Conservation (phyloP, 352 stramenopile species). For the Plasmopara muralis region DNA sequence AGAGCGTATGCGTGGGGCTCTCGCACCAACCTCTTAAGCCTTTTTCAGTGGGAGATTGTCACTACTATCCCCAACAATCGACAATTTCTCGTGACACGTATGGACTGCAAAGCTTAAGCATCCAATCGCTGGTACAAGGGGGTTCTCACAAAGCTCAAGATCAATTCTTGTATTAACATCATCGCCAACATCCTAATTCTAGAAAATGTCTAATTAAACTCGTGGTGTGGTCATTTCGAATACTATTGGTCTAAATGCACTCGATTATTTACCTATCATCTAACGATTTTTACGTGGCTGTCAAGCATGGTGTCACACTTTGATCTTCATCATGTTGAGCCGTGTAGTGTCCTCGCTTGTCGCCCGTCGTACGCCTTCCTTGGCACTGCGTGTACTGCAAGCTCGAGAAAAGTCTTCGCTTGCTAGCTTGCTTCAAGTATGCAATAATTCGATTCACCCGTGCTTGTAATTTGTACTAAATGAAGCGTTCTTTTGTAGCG, state of each 20-base stretch:
- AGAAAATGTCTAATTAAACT: too few relatives aligned
- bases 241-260: slow-evolving; percentile 12
- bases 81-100: slow-evolving; percentile 3
- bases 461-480: too few relatives aligned
- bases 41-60: slow-evolving; percentile 23
- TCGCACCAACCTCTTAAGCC: slow-evolving; percentile 35
- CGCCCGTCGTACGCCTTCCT: slow-evolving; percentile 24
- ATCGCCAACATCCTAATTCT: too few relatives aligned
- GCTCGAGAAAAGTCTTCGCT: slow-evolving; percentile 45
- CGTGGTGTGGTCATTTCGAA: not conserved
- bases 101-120: slow-evolving; percentile 12
- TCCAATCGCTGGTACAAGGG: slow-evolving; percentile 13
- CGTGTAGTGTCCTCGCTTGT: slow-evolving; percentile 14
- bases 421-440: slow-evolving; percentile 16
- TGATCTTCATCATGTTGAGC: too few relatives aligned
- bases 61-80: slow-evolving; percentile 4
- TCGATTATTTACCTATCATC: slow-evolving; percentile 13
- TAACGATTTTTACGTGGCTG: slow-evolving; percentile 16
- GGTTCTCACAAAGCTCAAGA: slow-evolving; percentile 24
- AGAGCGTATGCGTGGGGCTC: slow-evolving; percentile 27
- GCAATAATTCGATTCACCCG: not conserved
- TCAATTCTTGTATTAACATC: too few relatives aligned
- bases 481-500: slow-evolving; percentile 24
- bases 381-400: slow-evolving; percentile 33
- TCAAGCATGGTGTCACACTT: not conserved